These are phyloP conservation scores for Artomyces pyxidatus DNA, from an alignment of 768 basidiomycete genomes.

Conservation along the genomic window DNA sequence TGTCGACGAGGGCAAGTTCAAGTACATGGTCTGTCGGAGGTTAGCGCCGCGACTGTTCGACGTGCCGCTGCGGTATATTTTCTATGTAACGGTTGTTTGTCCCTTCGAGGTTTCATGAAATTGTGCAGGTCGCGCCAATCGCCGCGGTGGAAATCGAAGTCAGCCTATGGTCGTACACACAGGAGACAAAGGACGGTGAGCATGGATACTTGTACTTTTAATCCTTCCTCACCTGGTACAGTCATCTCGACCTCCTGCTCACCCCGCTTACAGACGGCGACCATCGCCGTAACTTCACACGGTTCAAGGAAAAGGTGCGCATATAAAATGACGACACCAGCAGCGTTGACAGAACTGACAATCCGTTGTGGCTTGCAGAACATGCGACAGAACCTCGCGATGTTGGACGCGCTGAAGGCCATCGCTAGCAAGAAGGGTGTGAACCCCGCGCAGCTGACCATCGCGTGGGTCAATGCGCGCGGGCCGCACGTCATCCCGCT, in stretches of 20 bases:
- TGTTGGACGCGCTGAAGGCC: conserved; percentile 31
- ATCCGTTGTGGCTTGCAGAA: too few species aligned
- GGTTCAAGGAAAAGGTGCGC: conserved; percentile 28
- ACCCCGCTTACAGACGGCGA: conserved; percentile 25
- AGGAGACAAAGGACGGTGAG: conserved; percentile 36
- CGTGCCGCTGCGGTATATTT: conserved; percentile 27
- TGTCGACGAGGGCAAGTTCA: conserved; percentile 44
- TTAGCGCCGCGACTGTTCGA: conserved; percentile 36
- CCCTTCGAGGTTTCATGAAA: not conserved
- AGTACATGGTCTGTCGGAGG: conserved; percentile 54
- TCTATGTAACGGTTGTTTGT: not conserved
- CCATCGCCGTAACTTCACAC: conserved; percentile 23
- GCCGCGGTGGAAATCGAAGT: conserved; percentile 60
- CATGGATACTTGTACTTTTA: not conserved
- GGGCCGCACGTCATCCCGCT: conserved; percentile 35
- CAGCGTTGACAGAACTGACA: too few species aligned
- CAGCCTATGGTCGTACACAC: conserved; percentile 51
- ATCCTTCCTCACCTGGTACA: not conserved
- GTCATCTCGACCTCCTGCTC: conserved; percentile 38
- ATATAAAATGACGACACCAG: too few species aligned
- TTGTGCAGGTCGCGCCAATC: conserved; percentile 35
- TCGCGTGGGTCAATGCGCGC: conserved; percentile 29
- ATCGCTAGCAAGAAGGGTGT: conserved; percentile 33
- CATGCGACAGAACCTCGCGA: conserved; percentile 31
- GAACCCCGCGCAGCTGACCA: conserved; percentile 28